Conservation (phyloP, 1,139 yeast genomes). For the Pichia sp. region DNA sequence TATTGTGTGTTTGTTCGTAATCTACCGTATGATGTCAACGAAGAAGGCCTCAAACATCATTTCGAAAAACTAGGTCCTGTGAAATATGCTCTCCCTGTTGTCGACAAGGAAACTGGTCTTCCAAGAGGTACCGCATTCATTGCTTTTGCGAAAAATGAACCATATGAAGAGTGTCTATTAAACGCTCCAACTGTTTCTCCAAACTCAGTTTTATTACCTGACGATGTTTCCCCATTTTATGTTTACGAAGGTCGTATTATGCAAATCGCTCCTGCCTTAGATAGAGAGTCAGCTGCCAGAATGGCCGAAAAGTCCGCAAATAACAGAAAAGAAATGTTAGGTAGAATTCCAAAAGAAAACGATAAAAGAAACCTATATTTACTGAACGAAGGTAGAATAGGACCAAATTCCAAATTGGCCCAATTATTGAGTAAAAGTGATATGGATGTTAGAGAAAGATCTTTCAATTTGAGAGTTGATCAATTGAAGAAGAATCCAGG, state of each 20-base stretch:
- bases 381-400: constrained; percentile 89
- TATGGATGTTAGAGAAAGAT: constrained; percentile 80
- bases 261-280: constrained; percentile 77
- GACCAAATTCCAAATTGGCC: constrained; percentile 74
- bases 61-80: constrained; percentile 80
- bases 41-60: constrained; percentile 68
- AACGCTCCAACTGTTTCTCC: constrained; percentile 75
- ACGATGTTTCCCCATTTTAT: constrained; percentile 81
- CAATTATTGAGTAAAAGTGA: constrained; percentile 60
- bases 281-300: constrained; percentile 73
- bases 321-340: constrained; percentile 67
- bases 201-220: constrained; percentile 79
- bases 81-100: constrained; percentile 87
- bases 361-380: constrained; percentile 82
- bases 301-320: constrained; percentile 68
- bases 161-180: constrained; percentile 59
- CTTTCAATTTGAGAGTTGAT: constrained; percentile 78
- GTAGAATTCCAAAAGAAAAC: constrained; percentile 70
- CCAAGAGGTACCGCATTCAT: constrained; percentile 96
- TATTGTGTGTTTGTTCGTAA: constrained; percentile 79
- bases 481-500: constrained; percentile 88
- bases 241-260: constrained; percentile 90
- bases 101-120: constrained; percentile 75
- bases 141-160: constrained; percentile 59
- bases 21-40: constrained; percentile 90